Conservation (phyloP, 345 rosid genomes). For the Citrus sp. region DNA sequence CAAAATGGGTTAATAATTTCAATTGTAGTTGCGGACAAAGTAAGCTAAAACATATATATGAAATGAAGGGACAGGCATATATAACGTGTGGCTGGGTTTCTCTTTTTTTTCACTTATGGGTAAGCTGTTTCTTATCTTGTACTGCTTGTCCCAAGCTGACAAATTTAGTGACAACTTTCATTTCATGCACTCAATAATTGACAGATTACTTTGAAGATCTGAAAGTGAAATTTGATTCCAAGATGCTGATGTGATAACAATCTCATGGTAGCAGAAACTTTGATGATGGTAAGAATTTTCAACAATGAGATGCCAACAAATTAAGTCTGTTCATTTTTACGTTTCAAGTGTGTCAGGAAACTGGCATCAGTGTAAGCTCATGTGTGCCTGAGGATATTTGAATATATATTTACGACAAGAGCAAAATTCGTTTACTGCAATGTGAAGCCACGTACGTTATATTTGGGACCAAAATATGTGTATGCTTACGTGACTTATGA, state of each 20-base stretch:
- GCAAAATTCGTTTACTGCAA: no score
- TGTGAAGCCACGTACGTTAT: no score
- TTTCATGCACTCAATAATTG: slow-evolving; percentile 17
- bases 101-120: slow-evolving; percentile 8
- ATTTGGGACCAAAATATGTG: no score
- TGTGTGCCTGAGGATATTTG: neutral
- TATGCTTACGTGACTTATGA: no score
- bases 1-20: neutral
- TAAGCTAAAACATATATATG: neutral
- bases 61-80: no score
- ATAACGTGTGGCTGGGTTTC: slow-evolving; percentile 13
- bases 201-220: neutral
- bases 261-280: neutral
- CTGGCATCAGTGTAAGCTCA: neutral
- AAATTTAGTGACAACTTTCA: slow-evolving; percentile 9
- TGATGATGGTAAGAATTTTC: neutral
- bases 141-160: neutral
- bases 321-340: neutral
- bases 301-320: neutral
- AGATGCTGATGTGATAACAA: neutral
- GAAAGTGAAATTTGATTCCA: neutral
- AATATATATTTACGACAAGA: no score
- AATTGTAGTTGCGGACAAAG: slow-evolving; percentile 7
- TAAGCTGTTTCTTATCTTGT: slow-evolving; percentile 3
- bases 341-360: neutral